Conservation (phyloP, 139 green algal genomes). For the Chlamydomonas applanata region DNA sequence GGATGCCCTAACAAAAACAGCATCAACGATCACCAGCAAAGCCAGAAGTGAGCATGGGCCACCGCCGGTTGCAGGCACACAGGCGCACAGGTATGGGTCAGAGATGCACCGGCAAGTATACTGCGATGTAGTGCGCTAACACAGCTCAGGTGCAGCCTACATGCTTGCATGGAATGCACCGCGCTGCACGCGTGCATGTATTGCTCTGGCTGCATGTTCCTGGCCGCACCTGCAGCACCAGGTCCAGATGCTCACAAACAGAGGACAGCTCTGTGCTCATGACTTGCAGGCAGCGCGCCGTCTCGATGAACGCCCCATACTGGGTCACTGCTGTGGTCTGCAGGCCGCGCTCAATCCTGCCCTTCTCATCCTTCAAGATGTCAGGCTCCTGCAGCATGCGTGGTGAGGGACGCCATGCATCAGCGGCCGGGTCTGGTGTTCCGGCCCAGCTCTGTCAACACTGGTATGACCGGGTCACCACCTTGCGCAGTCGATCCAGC, state of each 20-base stretch:
- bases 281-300: slow-evolving; percentile 36
- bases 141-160: too few relatives aligned
- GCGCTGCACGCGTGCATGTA: not conserved
- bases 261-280: slow-evolving; percentile 42
- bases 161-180: not conserved
- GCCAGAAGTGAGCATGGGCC: too few relatives aligned
- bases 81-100: not conserved
- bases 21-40: too few relatives aligned
- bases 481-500: slow-evolving; percentile 83
- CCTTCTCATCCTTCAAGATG: slow-evolving; percentile 79
- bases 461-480: not conserved
- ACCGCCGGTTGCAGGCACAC: too few relatives aligned
- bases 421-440: not conserved
- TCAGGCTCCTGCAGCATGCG: slow-evolving; percentile 78
- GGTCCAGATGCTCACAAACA: slow-evolving; percentile 39
- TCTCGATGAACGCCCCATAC: slow-evolving; percentile 53
- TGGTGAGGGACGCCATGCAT: not conserved
- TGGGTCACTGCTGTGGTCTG: slow-evolving; percentile 48
- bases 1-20: slow-evolving; percentile 60
- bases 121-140: not conserved
- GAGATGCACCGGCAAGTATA: not conserved
- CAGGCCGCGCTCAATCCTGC: slow-evolving; percentile 65
- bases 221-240: slow-evolving; percentile 32
- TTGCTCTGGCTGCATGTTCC: not conserved
- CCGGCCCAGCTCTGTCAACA: not conserved